Evolutionary conservation across 1,284 basidiomycete genomes (phyloP), one percentile per base, ranked within the genome.

Genomic region (Boletus chippewaensis): DNA sequence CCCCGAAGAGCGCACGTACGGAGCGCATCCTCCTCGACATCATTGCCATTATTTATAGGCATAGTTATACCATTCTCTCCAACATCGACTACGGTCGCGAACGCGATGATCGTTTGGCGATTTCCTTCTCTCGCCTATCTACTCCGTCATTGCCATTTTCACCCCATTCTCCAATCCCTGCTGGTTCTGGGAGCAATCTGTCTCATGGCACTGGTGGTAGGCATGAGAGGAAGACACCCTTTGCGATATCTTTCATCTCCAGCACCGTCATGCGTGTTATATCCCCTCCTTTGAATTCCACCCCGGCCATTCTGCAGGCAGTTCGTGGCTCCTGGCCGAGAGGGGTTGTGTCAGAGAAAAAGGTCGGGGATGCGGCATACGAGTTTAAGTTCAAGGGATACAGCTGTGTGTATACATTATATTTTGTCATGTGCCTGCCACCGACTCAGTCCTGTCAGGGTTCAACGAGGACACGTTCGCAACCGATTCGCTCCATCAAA

Each of bases 371-470:
- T 31, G 77, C 77, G 48, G 78, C 79, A 15, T 89, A 78, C 61
- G 86, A 89, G 64, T 89, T 89, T 69, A 87, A 84, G 62, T 71
- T 89, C 49, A 87, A 85, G 59, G 87, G 86, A 15, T 89, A 88
- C 64, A 81, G 77, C 71, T 87, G 86, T 87, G 61, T 52, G 80
- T 71, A 45, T 41, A 49, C 40, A 47, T 41, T 22, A 39, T 44
- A 47, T 44, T 45, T n/a, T 52, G 42, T 43, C 45, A 16, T 49
- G n/a, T 56, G 38, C 42, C 49, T 53, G 47, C 51, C 49, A 54
- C 53, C 55, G 47, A 57, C 60, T 55, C 49, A 59, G 47, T 55
- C 57, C 54, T 54, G 49, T 38, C 56, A 86, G 84, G 82, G 81
- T 88, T 87, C 61, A 80, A 87, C 65, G 81, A 86, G 65, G 83